Conservation (phyloP, 192 early-diverging fungal species). For the Backusella psychrophila region DNA sequence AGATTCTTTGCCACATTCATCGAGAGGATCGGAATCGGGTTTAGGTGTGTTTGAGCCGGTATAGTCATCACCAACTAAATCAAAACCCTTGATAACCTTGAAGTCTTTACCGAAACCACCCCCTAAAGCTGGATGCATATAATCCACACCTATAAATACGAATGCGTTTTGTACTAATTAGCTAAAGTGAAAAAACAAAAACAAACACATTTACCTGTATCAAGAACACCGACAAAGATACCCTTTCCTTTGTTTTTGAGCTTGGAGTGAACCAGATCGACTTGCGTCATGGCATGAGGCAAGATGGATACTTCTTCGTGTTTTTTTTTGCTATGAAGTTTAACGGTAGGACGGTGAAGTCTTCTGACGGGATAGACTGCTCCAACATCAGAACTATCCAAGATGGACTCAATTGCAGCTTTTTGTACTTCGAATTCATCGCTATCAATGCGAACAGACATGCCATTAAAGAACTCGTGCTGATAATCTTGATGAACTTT, state of each 20-base stretch:
- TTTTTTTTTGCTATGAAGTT: background rate
- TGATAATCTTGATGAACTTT: slow-evolving; percentile 12
- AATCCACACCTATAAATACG: slow-evolving; percentile 44
- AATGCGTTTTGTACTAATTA: background rate
- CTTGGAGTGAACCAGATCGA: slow-evolving; percentile 47
- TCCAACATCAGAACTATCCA: slow-evolving; percentile 10
- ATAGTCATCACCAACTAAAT: slow-evolving; percentile 23
- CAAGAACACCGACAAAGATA: slow-evolving; percentile 65
- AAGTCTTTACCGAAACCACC: slow-evolving; percentile 60
- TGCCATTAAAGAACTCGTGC: slow-evolving; percentile 17
- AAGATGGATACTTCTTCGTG: slow-evolving; percentile 4
- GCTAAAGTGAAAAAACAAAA: background rate
- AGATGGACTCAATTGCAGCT: slow-evolving; percentile 4
- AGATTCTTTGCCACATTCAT: slow-evolving; percentile 13
- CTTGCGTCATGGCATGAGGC: slow-evolving; percentile 58
- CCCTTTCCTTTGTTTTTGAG: slow-evolving; percentile 61
- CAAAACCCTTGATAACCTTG: slow-evolving; percentile 57
- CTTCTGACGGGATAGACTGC: slow-evolving; percentile 17
- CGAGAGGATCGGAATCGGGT: slow-evolving; percentile 23
- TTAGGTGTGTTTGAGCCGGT: background rate
- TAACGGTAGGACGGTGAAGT: slow-evolving; percentile 19
- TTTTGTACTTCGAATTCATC: background rate
- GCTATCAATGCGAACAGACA: slow-evolving; percentile 17
- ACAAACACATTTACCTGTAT: slow-evolving; percentile 45
- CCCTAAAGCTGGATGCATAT: slow-evolving; percentile 65